Percentiles rank a stretch among this genome's conserved stretches.
Evolutionary conservation across 208 protist genomes (phyloP).

Genomic region (Herpetomonas samuelpessoai): DNA sequence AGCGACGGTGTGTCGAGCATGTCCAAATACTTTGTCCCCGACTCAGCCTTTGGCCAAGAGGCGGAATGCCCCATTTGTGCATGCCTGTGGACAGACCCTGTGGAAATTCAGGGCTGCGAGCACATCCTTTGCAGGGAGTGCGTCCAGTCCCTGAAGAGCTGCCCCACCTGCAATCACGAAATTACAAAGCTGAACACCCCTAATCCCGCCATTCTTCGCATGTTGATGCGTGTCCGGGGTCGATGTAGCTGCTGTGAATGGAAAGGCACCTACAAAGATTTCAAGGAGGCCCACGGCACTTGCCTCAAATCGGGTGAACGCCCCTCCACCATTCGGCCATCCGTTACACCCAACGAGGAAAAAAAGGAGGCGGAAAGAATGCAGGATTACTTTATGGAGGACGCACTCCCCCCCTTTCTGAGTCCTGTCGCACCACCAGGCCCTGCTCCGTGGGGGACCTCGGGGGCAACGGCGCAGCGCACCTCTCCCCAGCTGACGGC

Average conservation of each 20-base stretch:
- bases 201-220: conserved; percentile 39
- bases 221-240: conserved; percentile 35
- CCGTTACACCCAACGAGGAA: neutral
- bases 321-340: neutral
- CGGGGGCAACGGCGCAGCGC: neutral
- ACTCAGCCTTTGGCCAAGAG: conserved; percentile 34
- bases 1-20: no score
- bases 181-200: conserved; percentile 24
- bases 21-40: conserved; percentile 46
- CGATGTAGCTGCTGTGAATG: conserved; percentile 52
- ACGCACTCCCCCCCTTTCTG: neutral
- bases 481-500: neutral
- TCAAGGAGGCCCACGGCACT: conserved; percentile 32
- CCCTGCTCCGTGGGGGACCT: no score
- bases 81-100: conserved; percentile 37
- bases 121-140: conserved; percentile 65
- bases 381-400: conserved; percentile 49
- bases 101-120: conserved; percentile 41
- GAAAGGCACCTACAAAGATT: conserved; percentile 53
- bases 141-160: conserved; percentile 26
- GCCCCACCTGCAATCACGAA: conserved; percentile 38
- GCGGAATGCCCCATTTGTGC: conserved; percentile 47
- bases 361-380: conserved; percentile 12
- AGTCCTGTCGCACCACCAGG: no score
- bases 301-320: conserved; percentile 25